Base-by-base conservation (phyloP, 73 alveolate species). In the Uronychia binucleata region DNA sequence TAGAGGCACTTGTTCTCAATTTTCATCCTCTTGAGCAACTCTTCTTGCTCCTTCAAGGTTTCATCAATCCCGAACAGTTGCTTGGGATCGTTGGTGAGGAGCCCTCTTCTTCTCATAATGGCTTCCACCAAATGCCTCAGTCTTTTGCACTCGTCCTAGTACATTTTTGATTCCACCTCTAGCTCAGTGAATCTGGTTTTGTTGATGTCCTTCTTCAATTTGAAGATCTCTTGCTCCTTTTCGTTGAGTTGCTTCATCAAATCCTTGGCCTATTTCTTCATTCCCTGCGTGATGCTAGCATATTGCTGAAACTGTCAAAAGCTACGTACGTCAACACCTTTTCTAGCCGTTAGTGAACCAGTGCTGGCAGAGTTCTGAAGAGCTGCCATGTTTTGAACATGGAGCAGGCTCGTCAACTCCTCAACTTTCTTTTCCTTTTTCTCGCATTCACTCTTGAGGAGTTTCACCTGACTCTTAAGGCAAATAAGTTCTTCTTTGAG, bases 121-220 rank as follows among this genome's bases (percentile, higher is more conserved):
- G 90, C 96, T 82, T 90, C 91, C 1, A 83, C 85, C 76, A 80
- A 30, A 29, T 67, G 85, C 74, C 93, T 80, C 27, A 93, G 89
- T 67, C 97, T 80, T 30, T 82, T 77, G 81, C 97, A 93, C 77
- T 93, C 97, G 60, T 93, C 97, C 1, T 85, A 34, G 60, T 89
- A 93, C 86, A 78, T 33, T 58, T 90, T 90, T 34, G 77, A 33
- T 82, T 93, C 97, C 0, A 83, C 83, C 31, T 93, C 97, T 1
- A 90, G 29, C 74, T 93, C 97, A 0, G 32, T 67, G 26, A 74
- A 46, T 80, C 80, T 93, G 0, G 97, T 90, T 28, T 59, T 57
- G 75, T 88, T 93, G 30, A 91, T 89, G 77, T 90, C 78, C 59
- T 90, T 90, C 76, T 78, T 91, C 1, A 91, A 88, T 30, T 58